Conservation (phyloP, 331 rosid species). For the Erythrophleum ivorense region DNA sequence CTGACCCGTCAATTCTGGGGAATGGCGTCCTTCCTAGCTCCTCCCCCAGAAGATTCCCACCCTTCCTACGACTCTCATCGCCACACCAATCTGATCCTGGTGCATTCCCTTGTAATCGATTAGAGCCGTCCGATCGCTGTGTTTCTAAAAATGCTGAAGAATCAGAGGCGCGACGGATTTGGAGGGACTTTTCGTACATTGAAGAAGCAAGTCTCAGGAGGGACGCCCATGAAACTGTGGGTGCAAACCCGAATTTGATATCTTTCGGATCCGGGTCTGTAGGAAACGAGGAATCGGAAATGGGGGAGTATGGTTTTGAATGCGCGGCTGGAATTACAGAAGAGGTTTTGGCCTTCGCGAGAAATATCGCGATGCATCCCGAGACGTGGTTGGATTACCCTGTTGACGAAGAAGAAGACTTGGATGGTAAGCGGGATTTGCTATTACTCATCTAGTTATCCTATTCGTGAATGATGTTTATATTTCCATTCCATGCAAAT, state of each 20-base stretch:
- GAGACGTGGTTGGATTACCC: conserved; percentile 99
- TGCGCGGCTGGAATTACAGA: conserved; percentile 62
- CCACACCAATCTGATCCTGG: conserved; percentile 28
- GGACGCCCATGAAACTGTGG: conserved; percentile 31
- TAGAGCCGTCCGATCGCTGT: conserved; percentile 30
- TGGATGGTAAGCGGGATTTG: conserved; percentile 57
- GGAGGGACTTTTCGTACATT: not conserved
- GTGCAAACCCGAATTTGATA: conserved; percentile 31
- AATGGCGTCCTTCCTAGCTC: conserved; percentile 83
- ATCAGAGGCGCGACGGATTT: not conserved
- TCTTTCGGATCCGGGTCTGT: conserved; percentile 27
- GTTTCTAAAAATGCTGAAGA: conserved; percentile 24
- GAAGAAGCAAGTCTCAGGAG: not conserved
- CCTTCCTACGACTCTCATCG: conserved; percentile 33
- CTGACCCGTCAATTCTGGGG: conserved; percentile 94
- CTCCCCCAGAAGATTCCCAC: conserved; percentile 52
- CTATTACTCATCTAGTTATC: not conserved
- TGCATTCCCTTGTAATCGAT: conserved; percentile 37
- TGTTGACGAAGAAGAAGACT: conserved; percentile 86
- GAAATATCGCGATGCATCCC: conserved; percentile 92
- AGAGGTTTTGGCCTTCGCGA: conserved; percentile 51
- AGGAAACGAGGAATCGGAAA: conserved; percentile 33
- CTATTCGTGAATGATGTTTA: not conserved
- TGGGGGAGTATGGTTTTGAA: conserved; percentile 43
- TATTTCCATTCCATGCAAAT: not conserved